Conservation (phyloP, 768 basidiomycete species). For the Kwoniella newhampshirensis region DNA sequence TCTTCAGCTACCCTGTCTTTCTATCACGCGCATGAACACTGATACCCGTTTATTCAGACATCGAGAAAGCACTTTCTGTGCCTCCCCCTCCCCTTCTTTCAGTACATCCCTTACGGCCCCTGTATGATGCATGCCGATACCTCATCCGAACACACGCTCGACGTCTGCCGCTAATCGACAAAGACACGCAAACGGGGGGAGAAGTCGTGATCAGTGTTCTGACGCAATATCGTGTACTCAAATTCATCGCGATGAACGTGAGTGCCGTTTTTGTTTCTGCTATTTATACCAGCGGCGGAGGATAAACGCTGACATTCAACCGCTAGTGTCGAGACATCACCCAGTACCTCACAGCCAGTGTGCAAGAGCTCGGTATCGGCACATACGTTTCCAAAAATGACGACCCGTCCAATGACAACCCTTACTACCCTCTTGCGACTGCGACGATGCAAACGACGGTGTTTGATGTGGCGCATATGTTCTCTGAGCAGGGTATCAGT, state of each 20-base stretch:
- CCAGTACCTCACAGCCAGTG: conserved; percentile 42
- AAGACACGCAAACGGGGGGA: conserved; percentile 88
- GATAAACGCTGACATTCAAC: background rate
- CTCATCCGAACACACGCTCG: conserved; percentile 95
- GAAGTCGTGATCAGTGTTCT: conserved; percentile 94
- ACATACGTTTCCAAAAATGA: conserved; percentile 67
- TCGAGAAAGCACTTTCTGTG: conserved; percentile 88
- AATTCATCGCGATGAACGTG: conserved; percentile 97
- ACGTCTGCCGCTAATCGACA: conserved; percentile 87
- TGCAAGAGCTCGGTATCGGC: conserved; percentile 72
- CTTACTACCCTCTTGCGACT: conserved; percentile 86
- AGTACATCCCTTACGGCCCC: conserved; percentile 81
- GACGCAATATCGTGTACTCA: conserved; percentile 95
- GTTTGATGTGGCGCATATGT: conserved; percentile 98
- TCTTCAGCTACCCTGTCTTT: background rate
- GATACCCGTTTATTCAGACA: conserved; percentile 62
- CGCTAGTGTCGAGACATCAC: conserved; percentile 71
- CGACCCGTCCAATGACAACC: conserved; percentile 57
- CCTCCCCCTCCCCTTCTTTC: conserved; percentile 84
- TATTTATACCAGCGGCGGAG: background rate
- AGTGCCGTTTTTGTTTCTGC: conserved; percentile 45
- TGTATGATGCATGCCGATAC: conserved; percentile 84
- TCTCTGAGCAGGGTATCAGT: conserved; percentile 89
- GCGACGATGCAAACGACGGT: conserved; percentile 88
- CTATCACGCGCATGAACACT: background rate